phyloP scores from a whole-genome alignment of 1,284 basidiomycete genomes.

The Boletus semigastroideus region DNA sequence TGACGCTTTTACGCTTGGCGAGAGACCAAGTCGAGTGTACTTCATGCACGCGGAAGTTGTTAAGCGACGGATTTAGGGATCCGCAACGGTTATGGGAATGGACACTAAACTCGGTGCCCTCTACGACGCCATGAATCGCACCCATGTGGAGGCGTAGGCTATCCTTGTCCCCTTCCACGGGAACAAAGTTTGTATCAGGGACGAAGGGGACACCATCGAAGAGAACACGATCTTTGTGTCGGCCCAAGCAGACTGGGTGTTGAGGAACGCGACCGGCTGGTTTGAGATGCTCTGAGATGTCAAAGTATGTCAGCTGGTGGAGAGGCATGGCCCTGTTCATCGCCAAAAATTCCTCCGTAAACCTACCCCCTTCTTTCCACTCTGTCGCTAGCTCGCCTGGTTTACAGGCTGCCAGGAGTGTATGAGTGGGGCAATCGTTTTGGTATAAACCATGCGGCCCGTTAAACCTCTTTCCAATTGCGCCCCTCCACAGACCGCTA shows the following conservation, averaged over 20 bases:
- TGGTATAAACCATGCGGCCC: conserved; percentile 50
- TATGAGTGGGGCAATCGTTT: conserved; percentile 42
- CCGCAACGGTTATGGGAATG: conserved; percentile 58
- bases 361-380: conserved; percentile 57
- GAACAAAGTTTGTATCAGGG: conserved; percentile 46
- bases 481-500: conserved; percentile 50
- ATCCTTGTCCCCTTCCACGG: conserved; percentile 41
- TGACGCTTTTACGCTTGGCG: conserved; percentile 41
- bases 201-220: conserved; percentile 57
- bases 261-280: conserved; percentile 38
- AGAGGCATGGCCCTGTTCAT: conserved; percentile 45
- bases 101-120: conserved; percentile 58
- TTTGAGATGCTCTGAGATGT: conserved; percentile 46
- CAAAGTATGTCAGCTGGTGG: conserved; percentile 51
- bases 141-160: conserved; percentile 53
- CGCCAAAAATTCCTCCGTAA: conserved; percentile 54
- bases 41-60: conserved; percentile 47
- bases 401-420: conserved; percentile 54
- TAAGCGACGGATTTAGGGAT: conserved; percentile 55
- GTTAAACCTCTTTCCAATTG: conserved; percentile 38
- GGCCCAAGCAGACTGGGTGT: conserved; percentile 51
- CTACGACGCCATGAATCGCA: conserved; percentile 56
- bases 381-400: conserved; percentile 54
- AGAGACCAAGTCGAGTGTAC: conserved; percentile 59
- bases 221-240: conserved; percentile 46